These are phyloP conservation scores for Byssochlamys sp. DNA, from an alignment of 2,329 filamentous ascomycete genomes.

Conservation along the genomic window DNA sequence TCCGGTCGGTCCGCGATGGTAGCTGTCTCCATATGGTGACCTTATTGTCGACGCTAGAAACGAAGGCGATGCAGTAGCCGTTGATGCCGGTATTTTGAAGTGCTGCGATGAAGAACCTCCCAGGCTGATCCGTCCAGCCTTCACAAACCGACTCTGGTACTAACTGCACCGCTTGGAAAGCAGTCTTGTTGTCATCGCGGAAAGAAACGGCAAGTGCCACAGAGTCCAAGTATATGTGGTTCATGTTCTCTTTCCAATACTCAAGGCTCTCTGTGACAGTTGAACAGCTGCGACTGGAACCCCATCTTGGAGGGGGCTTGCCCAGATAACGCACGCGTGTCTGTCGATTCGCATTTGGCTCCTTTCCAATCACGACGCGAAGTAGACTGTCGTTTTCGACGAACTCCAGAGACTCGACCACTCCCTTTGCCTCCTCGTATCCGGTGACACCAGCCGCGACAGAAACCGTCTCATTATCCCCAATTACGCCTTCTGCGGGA, in stretches of 20 bases:
- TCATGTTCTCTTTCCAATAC: slow-evolving; percentile 12
- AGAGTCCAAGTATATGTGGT: slow-evolving; percentile 13
- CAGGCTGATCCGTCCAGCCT: background rate
- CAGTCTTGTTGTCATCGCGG: slow-evolving; percentile 5
- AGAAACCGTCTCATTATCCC: slow-evolving; percentile 4
- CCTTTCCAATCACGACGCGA: slow-evolving; percentile 10
- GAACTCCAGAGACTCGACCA: slow-evolving; percentile 13
- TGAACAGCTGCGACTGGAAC: background rate
- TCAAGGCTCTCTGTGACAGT: slow-evolving; percentile 1
- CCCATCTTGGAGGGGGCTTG: slow-evolving; percentile 1
- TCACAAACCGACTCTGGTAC: slow-evolving; percentile 3
- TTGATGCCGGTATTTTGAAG: slow-evolving; percentile 6
- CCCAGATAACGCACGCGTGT: slow-evolving; percentile 15
- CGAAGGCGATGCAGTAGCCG: slow-evolving; percentile 12
- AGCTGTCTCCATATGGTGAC: slow-evolving; percentile 1
- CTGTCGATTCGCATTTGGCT: slow-evolving; percentile 9
- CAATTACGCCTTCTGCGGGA: slow-evolving; percentile 10
- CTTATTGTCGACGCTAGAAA: slow-evolving; percentile 1
- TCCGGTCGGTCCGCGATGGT: background rate
- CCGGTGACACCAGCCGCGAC: background rate
- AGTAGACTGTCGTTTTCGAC: slow-evolving; percentile 11
- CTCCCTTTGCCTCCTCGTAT: slow-evolving; percentile 13
- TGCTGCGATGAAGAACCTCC: slow-evolving; percentile 8
- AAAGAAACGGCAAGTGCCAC: slow-evolving; percentile 8
- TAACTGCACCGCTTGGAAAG: slow-evolving; percentile 10